Conservation (phyloP, 805 yeast species). For the Candida silvicultrix region DNA sequence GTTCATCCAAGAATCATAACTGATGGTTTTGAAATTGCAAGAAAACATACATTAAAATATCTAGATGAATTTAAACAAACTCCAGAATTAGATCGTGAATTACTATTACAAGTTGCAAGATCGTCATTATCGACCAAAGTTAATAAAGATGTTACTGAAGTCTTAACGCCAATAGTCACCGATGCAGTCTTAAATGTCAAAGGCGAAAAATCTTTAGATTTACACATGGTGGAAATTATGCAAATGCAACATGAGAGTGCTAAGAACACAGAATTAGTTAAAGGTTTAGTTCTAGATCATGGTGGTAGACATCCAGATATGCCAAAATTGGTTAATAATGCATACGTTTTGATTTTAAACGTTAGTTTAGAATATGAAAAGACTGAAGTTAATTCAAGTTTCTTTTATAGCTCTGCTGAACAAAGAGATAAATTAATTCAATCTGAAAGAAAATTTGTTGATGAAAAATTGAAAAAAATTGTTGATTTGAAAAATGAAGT, state of each 20-base stretch:
- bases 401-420: constrained; percentile 90
- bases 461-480: constrained; percentile 85
- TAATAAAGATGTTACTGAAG: constrained; percentile 64
- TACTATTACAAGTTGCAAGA: constrained; percentile 86
- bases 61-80: constrained; percentile 60
- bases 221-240: constrained; percentile 98
- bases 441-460: constrained; percentile 90
- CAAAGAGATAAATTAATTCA: constrained; percentile 94
- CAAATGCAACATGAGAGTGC: constrained; percentile 93
- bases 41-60: constrained; percentile 64
- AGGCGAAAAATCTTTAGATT: constrained; percentile 55
- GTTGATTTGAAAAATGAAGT: constrained; percentile 91
- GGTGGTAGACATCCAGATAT: constrained; percentile 99
- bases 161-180: constrained; percentile 88
- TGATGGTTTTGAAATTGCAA: constrained; percentile 91
- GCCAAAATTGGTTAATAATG: constrained; percentile 86
- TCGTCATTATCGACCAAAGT: constrained; percentile 88
- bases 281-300: constrained; percentile 92
- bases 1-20: constrained; percentile 92
- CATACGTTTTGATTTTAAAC: constrained; percentile 78
- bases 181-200: constrained; percentile 88
- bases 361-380: constrained; percentile 96
- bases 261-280: constrained; percentile 73
- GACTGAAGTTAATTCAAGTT: constrained; percentile 95
- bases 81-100: constrained; percentile 69